phyloP scores from a whole-genome alignment of 179 eudicot genomes.

The Sideroxylon spinosum region DNA sequence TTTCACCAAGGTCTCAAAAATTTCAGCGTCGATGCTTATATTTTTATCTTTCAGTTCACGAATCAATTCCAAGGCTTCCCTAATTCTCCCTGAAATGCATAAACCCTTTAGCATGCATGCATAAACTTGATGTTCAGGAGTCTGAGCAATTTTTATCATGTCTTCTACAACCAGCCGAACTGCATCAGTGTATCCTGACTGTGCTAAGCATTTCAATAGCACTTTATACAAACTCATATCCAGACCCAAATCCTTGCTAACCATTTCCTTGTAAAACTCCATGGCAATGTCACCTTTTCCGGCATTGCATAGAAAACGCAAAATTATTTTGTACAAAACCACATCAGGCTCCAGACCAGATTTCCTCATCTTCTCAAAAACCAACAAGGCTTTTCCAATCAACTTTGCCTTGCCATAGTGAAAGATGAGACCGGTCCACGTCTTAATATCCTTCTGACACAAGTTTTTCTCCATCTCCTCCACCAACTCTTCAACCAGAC shows the following conservation, averaged over 20 bases:
- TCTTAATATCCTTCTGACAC: conserved; percentile 53
- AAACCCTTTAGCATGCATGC: conserved; percentile 49
- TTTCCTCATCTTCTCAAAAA: conserved; percentile 63
- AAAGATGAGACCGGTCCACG: conserved; percentile 62
- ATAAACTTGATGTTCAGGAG: conserved; percentile 48
- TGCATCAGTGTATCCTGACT: conserved; percentile 40
- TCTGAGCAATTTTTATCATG: conserved; percentile 49
- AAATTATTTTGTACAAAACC: conserved; percentile 41
- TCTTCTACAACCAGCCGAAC: conserved; percentile 47
- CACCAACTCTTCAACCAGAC: conserved; percentile 50
- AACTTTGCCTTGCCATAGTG: conserved; percentile 73
- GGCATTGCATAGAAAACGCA: conserved; percentile 53
- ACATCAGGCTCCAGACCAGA: conserved; percentile 63
- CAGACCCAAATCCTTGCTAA: conserved; percentile 37
- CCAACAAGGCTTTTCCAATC: conserved; percentile 59
- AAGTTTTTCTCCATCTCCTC: conserved; percentile 52
- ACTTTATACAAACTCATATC: conserved; percentile 30
- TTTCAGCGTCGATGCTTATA: conserved; percentile 31
- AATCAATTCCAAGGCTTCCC: conserved; percentile 66
- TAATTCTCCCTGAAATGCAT: conserved; percentile 54
- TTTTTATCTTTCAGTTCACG: conserved; percentile 52
- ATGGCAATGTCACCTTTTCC: conserved; percentile 62
- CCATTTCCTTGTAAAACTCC: conserved; percentile 83
- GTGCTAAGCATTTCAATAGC: conserved; percentile 54
- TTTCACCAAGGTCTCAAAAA: conserved; percentile 55